A percentile compares a stretch with the other conserved stretches of the same genome.
phyloP scores from a whole-genome alignment of 495 filamentous ascomycete genomes.

The Podospora anserina region DNA sequence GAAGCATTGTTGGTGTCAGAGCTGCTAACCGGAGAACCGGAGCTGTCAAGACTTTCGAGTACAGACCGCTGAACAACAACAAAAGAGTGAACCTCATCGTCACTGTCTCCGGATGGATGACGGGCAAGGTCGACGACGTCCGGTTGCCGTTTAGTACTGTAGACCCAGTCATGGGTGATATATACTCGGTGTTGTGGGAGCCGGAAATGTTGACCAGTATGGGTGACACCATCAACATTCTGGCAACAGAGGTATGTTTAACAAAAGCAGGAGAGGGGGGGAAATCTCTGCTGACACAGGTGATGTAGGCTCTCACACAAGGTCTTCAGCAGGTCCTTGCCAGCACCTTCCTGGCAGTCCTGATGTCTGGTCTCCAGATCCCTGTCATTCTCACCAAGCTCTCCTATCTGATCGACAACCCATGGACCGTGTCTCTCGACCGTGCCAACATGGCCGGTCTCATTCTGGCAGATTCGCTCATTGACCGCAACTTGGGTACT shows the following conservation, averaged over 20 bases:
- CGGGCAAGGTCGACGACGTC: slow-evolving; percentile 93
- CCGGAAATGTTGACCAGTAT: slow-evolving; percentile 96
- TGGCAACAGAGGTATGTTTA: slow-evolving; percentile 83
- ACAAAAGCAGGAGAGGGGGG: not conserved
- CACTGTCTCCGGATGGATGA: slow-evolving; percentile 97
- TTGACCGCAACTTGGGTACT: slow-evolving; percentile 86
- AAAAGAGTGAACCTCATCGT: slow-evolving; percentile 96
- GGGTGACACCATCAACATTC: slow-evolving; percentile 96
- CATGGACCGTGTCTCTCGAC: slow-evolving; percentile 91
- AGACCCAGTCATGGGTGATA: slow-evolving; percentile 95
- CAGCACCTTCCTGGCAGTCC: slow-evolving; percentile 76
- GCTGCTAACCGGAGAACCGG: slow-evolving; percentile 85
- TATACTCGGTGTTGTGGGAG: slow-evolving; percentile 97
- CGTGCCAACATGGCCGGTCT: slow-evolving; percentile 83
- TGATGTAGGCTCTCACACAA: slow-evolving; percentile 78
- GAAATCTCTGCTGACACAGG: slow-evolving; percentile 9
- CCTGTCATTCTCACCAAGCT: slow-evolving; percentile 93
- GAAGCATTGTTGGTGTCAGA: slow-evolving; percentile 76
- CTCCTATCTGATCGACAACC: slow-evolving; percentile 95
- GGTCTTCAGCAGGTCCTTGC: slow-evolving; percentile 94
- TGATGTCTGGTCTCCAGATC: slow-evolving; percentile 93
- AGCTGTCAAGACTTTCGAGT: slow-evolving; percentile 93
- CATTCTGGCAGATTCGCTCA: slow-evolving; percentile 93
- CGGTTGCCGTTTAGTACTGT: slow-evolving; percentile 92
- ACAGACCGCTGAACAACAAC: slow-evolving; percentile 93